Base-by-base conservation (phyloP, 768 basidiomycete genomes). In the Chalciporus sphaerocephalus region DNA sequence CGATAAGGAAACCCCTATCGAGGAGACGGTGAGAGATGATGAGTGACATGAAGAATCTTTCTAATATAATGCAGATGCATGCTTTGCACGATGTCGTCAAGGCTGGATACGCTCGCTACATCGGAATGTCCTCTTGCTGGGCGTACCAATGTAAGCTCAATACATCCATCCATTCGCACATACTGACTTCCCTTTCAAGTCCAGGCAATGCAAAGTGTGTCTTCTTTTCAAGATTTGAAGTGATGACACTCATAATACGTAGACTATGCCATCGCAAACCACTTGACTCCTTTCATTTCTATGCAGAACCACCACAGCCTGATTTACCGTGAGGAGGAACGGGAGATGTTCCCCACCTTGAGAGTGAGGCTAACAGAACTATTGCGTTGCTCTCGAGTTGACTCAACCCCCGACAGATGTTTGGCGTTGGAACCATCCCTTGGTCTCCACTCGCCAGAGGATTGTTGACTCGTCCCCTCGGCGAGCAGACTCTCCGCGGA, bases 221-320 rank as follows among this genome's bases (percentile, higher is more conserved):
- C 24, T 11, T 11, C 2, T 17, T 3, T 24, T 5, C 5, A 33
- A 8, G 13, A 20, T 40, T 41, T 18, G 33, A 44, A 25, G 8
- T 6, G 2, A 6, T 42, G 9, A 3, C 23, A 54, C 15, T 32
- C 11, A 18, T 6, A 16, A 25, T 3, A 42, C 37, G 43, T 35
- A 68, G 67, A 66, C 53, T 71, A 72, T 22, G 71, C 73, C 4
- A 70, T 72, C 49, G 57, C 52, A 23, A 69, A 72, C 53, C 69
- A 66, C 30, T 62, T 73, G 25, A 76, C 74, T 8, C 75, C 74
- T 5, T 81, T 83, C 64, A 75, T 81, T 61, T 75, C 76, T 8
- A 82, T 83, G 81, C 81, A 83, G 59, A 80, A 83, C 61, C 73
- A 78, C 48, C 74, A 82, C 57, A 74, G 59, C 47, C 67, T 79